These are phyloP conservation scores for Suhomyces bokatorum DNA, from an alignment of 1,139 yeast genomes.

Conservation along the genomic window DNA sequence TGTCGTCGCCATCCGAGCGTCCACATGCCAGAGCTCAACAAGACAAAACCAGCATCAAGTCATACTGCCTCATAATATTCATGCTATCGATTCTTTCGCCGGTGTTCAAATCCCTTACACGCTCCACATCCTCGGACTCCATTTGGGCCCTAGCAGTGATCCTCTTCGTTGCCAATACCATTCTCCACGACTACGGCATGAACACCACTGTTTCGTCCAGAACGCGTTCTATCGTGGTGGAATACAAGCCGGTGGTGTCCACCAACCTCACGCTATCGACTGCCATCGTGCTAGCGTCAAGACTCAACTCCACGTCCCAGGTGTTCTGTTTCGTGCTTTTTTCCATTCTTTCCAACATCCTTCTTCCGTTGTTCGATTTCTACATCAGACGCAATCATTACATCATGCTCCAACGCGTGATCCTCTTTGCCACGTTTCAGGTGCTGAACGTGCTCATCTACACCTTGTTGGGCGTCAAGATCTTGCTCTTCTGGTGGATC, in stretches of 20 bases:
- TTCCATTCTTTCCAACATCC: constrained; percentile 68
- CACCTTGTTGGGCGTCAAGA: constrained; percentile 40
- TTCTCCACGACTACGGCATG: constrained; percentile 66
- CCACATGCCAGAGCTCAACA: constrained; percentile 12
- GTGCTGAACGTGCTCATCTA: constrained; percentile 25
- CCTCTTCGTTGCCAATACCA: constrained; percentile 65
- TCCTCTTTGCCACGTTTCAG: constrained; percentile 27
- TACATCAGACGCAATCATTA: constrained; percentile 47
- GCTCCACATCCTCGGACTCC: constrained; percentile 89
- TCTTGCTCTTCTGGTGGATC: constrained; percentile 50
- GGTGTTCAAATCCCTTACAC: constrained; percentile 81
- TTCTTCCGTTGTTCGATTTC: constrained; percentile 69
- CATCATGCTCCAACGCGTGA: constrained; percentile 32
- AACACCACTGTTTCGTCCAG: constrained; percentile 24
- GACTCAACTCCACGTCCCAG: constrained; percentile 67
- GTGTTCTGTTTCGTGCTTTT: constrained; percentile 83
- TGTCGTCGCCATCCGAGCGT: constrained; percentile 15
- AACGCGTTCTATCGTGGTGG: constrained; percentile 9
- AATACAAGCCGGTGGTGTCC: constrained; percentile 63
- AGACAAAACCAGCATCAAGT: constrained; percentile 43
- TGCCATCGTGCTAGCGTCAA: constrained; percentile 85
- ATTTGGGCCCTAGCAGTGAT: constrained; percentile 91
- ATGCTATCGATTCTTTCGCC: constrained; percentile 81
- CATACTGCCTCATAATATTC: constrained; percentile 67
- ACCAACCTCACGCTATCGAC: constrained; percentile 84